A percentile compares a stretch with the other conserved stretches of the same genome.
phyloP scores from a whole-genome alignment of 495 filamentous ascomycete species.

The Cairneyella variabilis region DNA sequence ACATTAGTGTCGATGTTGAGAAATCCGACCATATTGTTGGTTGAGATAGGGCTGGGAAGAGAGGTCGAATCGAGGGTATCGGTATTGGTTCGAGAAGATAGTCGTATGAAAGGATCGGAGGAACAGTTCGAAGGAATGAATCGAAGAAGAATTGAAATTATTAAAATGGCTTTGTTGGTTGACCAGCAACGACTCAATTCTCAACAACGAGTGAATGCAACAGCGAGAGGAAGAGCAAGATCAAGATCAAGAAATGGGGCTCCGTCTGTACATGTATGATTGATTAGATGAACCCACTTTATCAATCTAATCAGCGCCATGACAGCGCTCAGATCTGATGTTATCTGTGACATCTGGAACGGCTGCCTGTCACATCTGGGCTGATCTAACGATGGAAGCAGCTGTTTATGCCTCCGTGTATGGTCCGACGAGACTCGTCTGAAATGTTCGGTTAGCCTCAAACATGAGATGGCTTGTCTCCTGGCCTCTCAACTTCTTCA shows the following conservation, averaged over 20 bases:
- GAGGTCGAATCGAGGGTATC: background rate
- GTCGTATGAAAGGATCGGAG: background rate
- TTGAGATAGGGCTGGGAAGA: background rate
- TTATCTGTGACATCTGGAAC: background rate
- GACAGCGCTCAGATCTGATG: background rate
- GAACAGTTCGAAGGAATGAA: background rate
- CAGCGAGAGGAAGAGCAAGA: background rate
- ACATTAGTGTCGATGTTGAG: background rate
- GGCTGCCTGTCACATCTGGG: background rate
- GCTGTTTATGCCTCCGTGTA: background rate
- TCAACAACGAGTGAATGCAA: background rate
- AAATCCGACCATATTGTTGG: background rate
- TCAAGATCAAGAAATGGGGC: background rate
- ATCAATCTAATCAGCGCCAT: background rate
- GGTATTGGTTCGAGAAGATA: background rate
- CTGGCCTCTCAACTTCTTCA: background rate
- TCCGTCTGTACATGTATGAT: background rate
- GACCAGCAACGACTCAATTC: conserved; percentile 6
- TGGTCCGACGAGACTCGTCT: conserved; percentile 1
- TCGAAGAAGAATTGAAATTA: background rate
- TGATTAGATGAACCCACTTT: background rate
- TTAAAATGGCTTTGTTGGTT: background rate
- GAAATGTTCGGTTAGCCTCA: background rate
- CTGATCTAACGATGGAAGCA: background rate
- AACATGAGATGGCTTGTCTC: background rate